phyloP scores from a whole-genome alignment of 495 filamentous ascomycete genomes.

The Clohesyomyces aquaticus region DNA sequence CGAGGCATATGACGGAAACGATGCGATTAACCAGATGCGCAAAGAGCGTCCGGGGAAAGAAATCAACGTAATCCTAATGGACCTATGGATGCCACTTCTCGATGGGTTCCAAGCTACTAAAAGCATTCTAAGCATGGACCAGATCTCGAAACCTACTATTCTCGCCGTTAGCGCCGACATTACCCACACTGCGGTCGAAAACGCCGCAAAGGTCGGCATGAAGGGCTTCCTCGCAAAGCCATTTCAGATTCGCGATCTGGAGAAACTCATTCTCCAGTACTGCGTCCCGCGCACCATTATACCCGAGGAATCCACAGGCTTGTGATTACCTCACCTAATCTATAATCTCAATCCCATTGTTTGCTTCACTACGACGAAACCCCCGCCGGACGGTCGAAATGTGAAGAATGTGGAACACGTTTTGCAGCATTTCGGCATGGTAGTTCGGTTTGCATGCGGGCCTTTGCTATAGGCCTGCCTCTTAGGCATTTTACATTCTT shows the following conservation, averaged over 20 bases:
- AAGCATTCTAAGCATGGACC: slow-evolving; percentile 60
- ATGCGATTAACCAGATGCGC: slow-evolving; percentile 69
- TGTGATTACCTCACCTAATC: slow-evolving; percentile 3
- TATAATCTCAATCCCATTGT: no score
- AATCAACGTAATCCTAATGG: slow-evolving; percentile 77
- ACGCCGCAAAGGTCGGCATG: slow-evolving; percentile 70
- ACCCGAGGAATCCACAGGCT: slow-evolving; percentile 9
- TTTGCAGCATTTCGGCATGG: no score
- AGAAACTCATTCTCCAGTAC: slow-evolving; percentile 68
- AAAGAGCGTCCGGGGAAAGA: slow-evolving; percentile 43
- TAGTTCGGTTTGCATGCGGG: no score
- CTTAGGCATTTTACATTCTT: no score
- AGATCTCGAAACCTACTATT: slow-evolving; percentile 49
- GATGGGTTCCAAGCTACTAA: slow-evolving; percentile 78
- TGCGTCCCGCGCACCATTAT: slow-evolving; percentile 45
- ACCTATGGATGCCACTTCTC: slow-evolving; percentile 86
- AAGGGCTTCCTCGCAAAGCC: slow-evolving; percentile 80
- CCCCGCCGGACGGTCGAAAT: no score
- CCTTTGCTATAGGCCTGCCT: no score
- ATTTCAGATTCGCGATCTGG: slow-evolving; percentile 72
- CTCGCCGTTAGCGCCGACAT: slow-evolving; percentile 80
- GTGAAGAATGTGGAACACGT: no score
- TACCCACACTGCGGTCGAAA: slow-evolving; percentile 66
- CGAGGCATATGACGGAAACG: slow-evolving; percentile 72
- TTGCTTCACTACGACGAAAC: no score